Evolutionary conservation across 2,329 filamentous ascomycete genomes (phyloP), one percentile per base, ranked within the genome.

Genomic region (Keithomyces neogunnii): DNA sequence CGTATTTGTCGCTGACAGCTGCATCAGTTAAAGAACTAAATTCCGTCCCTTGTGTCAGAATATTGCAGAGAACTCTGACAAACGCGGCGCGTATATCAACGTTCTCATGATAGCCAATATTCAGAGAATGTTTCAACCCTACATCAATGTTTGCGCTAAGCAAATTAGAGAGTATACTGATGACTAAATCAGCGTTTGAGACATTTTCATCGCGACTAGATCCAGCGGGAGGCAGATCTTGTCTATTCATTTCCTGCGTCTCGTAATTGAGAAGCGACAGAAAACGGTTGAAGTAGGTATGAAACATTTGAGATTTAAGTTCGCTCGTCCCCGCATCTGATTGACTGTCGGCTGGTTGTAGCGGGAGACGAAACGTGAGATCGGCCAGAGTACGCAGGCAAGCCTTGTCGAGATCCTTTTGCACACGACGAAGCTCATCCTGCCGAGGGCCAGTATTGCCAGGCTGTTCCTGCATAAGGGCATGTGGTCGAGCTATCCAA

Each of bases 71-170:
- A 13, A 87, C 84, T 56, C 82, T 84, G 53, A 87, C 78, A 60
- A 87, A 86, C 2, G 84, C 84, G 4, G 82, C 85, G 49, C 84
- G 75, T 52, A 86, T 85, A 57, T 86, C 82, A 33, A 84, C 71
- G 58, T 85, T 85, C 58, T 85, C 82, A 59, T 87, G 82, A 60
- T 87, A 87, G 10, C 84, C 84, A 53, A 87, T 85, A 54, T 80
- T 82, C 11, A 87, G 67, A 2, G 82, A 86, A 61, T 86, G 82
- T 61, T 87, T 86, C 46, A 87, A 66, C 3, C 84, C 84, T 38
- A 87, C 82, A 57, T 87, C 84, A 33, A 87, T 85, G 56, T 87
- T 87, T 3, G 84, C 82, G 59, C 83, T 86, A 6, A 87, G 68
- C 1, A 87, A 72, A 56, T 87, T 87, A 1, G 83, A 86, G 10